Evolutionary conservation across 345 rosid genomes (phyloP).

Genomic region (Rhodamnia argentea): DNA sequence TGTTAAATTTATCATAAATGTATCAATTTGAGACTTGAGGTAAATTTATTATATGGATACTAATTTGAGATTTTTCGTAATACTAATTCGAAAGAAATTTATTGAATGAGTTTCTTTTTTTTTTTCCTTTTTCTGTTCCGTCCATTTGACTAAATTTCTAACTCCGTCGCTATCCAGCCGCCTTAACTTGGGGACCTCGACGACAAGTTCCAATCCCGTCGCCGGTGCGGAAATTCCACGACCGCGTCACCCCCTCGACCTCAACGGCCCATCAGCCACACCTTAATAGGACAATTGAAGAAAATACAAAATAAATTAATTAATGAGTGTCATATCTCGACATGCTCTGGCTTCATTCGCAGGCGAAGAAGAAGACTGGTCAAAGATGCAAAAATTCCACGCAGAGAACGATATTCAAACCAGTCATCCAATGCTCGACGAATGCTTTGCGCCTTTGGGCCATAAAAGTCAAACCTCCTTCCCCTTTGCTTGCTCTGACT

Average conservation of each 20-base stretch:
- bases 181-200: neutral
- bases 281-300: neutral
- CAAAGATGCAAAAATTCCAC: neutral
- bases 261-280: neutral
- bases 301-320: neutral
- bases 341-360: neutral
- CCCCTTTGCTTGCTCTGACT: neutral
- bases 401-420: neutral
- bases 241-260: neutral
- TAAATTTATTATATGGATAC: too few species aligned
- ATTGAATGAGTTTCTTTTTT: neutral
- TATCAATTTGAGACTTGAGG: too few species aligned
- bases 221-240: neutral
- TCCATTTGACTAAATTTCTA: neutral
- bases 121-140: neutral
- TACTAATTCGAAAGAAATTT: neutral
- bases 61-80: too few species aligned
- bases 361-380: neutral
- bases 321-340: neutral
- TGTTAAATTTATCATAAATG: accelerated
- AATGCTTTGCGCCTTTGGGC: neutral
- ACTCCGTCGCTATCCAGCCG: neutral
- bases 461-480: neutral
- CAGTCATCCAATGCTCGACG: neutral
- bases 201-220: neutral